phyloP scores from a whole-genome alignment of 148 eudicot genomes.

The Silene conica region DNA sequence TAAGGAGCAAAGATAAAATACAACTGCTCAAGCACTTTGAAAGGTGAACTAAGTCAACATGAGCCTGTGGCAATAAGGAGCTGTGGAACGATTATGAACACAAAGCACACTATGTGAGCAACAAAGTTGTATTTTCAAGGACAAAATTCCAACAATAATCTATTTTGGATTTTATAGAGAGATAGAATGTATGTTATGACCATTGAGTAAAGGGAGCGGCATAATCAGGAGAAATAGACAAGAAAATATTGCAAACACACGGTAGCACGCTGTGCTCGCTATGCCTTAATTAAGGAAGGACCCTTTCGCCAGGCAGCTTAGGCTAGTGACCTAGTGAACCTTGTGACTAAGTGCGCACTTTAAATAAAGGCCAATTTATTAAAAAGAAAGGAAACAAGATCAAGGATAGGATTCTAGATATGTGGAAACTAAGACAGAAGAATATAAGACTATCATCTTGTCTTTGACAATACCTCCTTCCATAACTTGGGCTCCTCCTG shows the following conservation, averaged over 20 bases:
- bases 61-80: neutral
- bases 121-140: neutral
- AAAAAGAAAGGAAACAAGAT: too few relatives aligned
- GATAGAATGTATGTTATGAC: too few relatives aligned
- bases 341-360: too few relatives aligned
- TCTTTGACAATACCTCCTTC: constrained; percentile 57
- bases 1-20: neutral
- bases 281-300: too few relatives aligned
- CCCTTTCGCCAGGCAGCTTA: too few relatives aligned
- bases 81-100: too few relatives aligned
- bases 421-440: neutral
- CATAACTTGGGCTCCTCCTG: constrained; percentile 96
- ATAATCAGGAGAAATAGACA: too few relatives aligned
- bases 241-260: too few relatives aligned
- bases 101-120: neutral
- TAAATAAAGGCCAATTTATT: too few relatives aligned
- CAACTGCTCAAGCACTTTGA: neutral
- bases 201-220: too few relatives aligned
- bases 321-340: too few relatives aligned
- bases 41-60: neutral
- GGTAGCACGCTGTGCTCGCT: too few relatives aligned
- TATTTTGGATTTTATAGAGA: neutral
- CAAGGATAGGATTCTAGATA: neutral
- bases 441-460: neutral
- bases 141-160: neutral